Base-by-base conservation (phyloP, 2,329 filamentous ascomycete genomes). In the Diaporthe vaccinii region DNA sequence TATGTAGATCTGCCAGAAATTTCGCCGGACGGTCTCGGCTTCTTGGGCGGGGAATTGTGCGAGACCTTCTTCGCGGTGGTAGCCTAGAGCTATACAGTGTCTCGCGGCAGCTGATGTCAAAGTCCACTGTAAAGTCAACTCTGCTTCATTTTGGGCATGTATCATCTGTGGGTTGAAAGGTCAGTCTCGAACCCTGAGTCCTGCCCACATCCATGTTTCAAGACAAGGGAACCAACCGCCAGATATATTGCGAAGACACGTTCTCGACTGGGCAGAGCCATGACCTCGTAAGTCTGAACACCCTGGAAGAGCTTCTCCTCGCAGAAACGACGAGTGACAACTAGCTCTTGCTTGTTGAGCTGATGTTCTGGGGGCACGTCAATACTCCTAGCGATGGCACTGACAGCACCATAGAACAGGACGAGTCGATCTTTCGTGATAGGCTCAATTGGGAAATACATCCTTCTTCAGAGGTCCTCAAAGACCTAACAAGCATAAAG, bases 221-320 rank as follows among this genome's bases (percentile, higher is more conserved):
- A 8, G 22, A 31, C 0, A 12, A 17, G 10, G 39, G 15, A 28
- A 44, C 61, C 20, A 3, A 67, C 44, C 14, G 44, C 61, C 17
- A 67, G 8, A n/a, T 31, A 51, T 17, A 67, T 17, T 2, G 28
- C 44, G 28, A 51, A 49, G 15, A 49, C 25, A 20, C 59, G 59
- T 6, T 28, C 14, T 15, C 59, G 59, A 41, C 39, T 62, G 17
- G 59, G 59, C 12, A 62, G 39, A 2, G 59, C 41, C 61, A 67
- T 67, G 28, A 67, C 61, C 20, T 67, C 61, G 17, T 51, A 51
- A 15, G 61, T 67, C 28, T 49, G 61, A 36, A 67, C 61, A 36
- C 44, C 41, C 28, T 51, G 25, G 6, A 67, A 20, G 44, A 67
- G 36, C 25, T 36, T 51, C 31, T 51, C 22, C 28, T 67, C 41